Percentiles rank a stretch among this genome's conserved stretches.
These are phyloP conservation scores for Mycena chlorophos DNA, from an alignment of 768 basidiomycete genomes.

Conservation along the genomic window DNA sequence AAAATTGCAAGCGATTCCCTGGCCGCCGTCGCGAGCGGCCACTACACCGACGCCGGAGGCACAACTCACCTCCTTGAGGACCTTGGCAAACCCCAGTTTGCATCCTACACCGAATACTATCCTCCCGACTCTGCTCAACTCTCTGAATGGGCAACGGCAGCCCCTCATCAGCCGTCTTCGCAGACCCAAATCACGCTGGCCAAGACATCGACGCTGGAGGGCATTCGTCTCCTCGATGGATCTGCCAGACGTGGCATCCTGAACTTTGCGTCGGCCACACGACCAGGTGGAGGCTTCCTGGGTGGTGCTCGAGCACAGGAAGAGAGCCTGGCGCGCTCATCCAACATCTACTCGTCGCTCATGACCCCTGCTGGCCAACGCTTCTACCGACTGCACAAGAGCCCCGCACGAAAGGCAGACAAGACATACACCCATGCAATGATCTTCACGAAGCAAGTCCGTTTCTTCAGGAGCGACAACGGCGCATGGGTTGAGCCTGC, in stretches of 20 bases:
- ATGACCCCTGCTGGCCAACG: slow-evolving; percentile 42
- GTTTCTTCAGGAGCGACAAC: slow-evolving; percentile 48
- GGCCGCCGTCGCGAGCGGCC: slow-evolving; percentile 41
- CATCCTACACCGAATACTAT: slow-evolving; percentile 44
- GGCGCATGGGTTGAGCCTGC: slow-evolving; percentile 48
- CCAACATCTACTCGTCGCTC: slow-evolving; percentile 50
- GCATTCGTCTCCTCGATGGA: slow-evolving; percentile 1
- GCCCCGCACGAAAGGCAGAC: slow-evolving; percentile 37
- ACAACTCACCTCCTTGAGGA: slow-evolving; percentile 37
- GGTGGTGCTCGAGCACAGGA: slow-evolving; percentile 56
- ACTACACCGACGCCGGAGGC: slow-evolving; percentile 29
- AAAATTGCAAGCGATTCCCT: slow-evolving; percentile 47
- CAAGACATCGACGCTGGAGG: slow-evolving; percentile 1
- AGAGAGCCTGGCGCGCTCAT: slow-evolving; percentile 55
- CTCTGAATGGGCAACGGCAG: slow-evolving; percentile 35
- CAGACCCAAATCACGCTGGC: neutral
- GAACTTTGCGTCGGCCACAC: slow-evolving; percentile 55
- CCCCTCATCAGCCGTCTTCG: slow-evolving; percentile 3
- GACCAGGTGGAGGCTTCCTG: slow-evolving; percentile 55
- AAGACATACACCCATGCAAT: slow-evolving; percentile 55
- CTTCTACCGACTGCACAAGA: slow-evolving; percentile 50
- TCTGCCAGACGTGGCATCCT: slow-evolving; percentile 44
- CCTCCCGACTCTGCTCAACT: slow-evolving; percentile 36
- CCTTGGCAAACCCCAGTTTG: slow-evolving; percentile 29
- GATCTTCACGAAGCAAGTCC: slow-evolving; percentile 52